Base-by-base conservation (phyloP, 2,329 filamentous ascomycete species). In the Cladosporium sp. region DNA sequence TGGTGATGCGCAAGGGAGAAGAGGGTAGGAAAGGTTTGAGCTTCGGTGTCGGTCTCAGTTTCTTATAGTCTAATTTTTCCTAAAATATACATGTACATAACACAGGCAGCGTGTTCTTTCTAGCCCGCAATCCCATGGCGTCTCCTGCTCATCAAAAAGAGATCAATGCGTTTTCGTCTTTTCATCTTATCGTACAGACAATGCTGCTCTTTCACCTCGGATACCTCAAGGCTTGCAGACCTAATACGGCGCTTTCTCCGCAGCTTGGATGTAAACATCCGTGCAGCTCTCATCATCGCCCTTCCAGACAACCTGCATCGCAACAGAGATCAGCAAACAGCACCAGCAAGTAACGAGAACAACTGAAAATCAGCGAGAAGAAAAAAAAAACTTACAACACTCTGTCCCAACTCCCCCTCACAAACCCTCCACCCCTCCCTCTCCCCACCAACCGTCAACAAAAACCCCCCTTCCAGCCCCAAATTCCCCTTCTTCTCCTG, bases 11-110 rank as follows among this genome's bases (percentile, higher is more conserved):
- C 52, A 85, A 80, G 56, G 90, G 89, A 30, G 93, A 99, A 71
- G 85, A 93, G 61, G 85, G 83, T 13, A 82, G 92, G 50, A 99
- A 99, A 73, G 93, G 93, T 1, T 66, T 99, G 56, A 90, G 93
- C 68, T 85, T 99, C 62, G 93, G 93, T n/a, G 89, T 99, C 36
- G 93, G 93, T 43, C 90, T 99, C 65, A 95, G 88, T 72, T 96
- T 99, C 68, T 73, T 97, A 78, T 97, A 86, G 57, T 48, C 38
- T 20, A 17, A 20, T 20, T 9, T 39, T 20, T 20, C n/a, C n/a
- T n/a, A n/a, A n/a, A 7, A 19, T 20, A 9, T 39, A 39, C 7
- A 39, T 4, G 7, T 20, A 17, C 20, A 39, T 39, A 39, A 9
- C n/a, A 39, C 37, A 39, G 17, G 13, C 22, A 5, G 22, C 22